Evolutionary conservation across 2,329 filamentous ascomycete genomes (phyloP).

Genomic region (Monosporascus sp.): DNA sequence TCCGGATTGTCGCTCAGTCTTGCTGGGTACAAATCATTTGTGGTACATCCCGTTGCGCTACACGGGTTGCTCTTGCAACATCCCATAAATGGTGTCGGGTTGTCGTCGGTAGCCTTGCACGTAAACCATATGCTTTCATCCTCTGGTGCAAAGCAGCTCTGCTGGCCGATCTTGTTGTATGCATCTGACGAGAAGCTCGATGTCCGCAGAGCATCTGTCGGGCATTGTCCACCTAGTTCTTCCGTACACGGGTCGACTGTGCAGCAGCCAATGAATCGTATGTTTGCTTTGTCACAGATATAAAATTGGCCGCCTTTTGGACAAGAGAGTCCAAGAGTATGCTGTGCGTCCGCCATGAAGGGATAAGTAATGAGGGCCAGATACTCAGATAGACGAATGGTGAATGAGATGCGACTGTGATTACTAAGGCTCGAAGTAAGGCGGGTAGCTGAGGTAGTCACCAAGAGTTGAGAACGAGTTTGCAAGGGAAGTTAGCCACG

Average conservation of each 20-base stretch:
- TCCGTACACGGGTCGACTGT: conserved; percentile 29
- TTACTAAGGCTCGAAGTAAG: too few relatives aligned
- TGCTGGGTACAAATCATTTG: conserved; percentile 19
- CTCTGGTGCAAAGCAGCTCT: conserved; percentile 23
- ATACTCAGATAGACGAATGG: too few relatives aligned
- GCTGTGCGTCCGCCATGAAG: neutral
- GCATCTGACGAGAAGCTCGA: conserved; percentile 27
- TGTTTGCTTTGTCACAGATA: conserved; percentile 24
- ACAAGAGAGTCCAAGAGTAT: neutral
- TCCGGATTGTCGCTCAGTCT: conserved; percentile 12
- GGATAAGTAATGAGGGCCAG: neutral
- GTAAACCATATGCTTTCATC: conserved; percentile 26
- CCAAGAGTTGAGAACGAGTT: neutral
- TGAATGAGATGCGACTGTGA: too few relatives aligned
- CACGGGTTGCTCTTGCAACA: conserved; percentile 33
- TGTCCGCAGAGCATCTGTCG: conserved; percentile 24
- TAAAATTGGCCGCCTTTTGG: conserved; percentile 11
- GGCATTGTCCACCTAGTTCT: conserved; percentile 26
- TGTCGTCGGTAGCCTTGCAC: conserved; percentile 18
- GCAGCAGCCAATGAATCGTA: conserved; percentile 36
- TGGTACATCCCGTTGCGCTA: conserved; percentile 21
- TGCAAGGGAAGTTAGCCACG: too few relatives aligned
- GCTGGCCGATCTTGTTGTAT: conserved; percentile 26
- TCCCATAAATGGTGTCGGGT: conserved; percentile 25
- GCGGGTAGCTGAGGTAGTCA: neutral